A percentile compares a stretch with the other conserved stretches of the same genome.
Evolutionary conservation across 768 basidiomycete genomes (phyloP).

Genomic region (Leccinum arenicola): DNA sequence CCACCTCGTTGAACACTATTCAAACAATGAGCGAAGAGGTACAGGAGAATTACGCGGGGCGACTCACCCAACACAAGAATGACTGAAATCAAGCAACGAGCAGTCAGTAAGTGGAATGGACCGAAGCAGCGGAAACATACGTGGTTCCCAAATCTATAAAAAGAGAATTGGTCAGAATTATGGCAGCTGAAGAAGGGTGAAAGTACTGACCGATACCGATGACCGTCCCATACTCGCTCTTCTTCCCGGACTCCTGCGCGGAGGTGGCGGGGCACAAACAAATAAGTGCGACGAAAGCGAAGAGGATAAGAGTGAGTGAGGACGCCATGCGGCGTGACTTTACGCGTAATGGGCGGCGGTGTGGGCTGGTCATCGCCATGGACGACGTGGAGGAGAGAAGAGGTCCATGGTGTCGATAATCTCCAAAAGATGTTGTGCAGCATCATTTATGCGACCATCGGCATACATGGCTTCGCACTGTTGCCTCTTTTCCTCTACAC

Average conservation of each 20-base stretch:
- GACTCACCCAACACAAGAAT: constrained; percentile 93
- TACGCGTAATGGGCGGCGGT: constrained; percentile 50
- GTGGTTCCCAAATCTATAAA: constrained; percentile 85
- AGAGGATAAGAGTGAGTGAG: constrained; percentile 56
- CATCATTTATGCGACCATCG: too few relatives aligned
- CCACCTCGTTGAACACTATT: constrained; percentile 78
- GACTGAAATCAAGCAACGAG: constrained; percentile 45
- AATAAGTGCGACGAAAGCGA: constrained; percentile 69
- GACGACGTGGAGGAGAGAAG: constrained; percentile 13
- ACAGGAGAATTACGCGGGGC: background rate
- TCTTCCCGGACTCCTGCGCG: constrained; percentile 56
- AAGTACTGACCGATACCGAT: constrained; percentile 79
- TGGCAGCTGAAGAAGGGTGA: accelerated
- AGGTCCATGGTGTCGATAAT: background rate
- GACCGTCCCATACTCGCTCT: constrained; percentile 82
- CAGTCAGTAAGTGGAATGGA: constrained; percentile 2
- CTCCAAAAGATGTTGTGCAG: too few relatives aligned
- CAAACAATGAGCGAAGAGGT: background rate
- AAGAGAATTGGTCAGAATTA: constrained; percentile 6
- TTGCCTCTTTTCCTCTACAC: too few relatives aligned
- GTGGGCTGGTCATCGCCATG: constrained; percentile 27
- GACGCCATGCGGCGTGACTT: constrained; percentile 54
- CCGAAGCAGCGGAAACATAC: constrained; percentile 37
- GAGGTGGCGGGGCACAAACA: constrained; percentile 63
- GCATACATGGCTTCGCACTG: too few relatives aligned